Evolutionary conservation across 805 yeast genomes (phyloP).

Genomic region (Sungouiozyma ichnusensis): DNA sequence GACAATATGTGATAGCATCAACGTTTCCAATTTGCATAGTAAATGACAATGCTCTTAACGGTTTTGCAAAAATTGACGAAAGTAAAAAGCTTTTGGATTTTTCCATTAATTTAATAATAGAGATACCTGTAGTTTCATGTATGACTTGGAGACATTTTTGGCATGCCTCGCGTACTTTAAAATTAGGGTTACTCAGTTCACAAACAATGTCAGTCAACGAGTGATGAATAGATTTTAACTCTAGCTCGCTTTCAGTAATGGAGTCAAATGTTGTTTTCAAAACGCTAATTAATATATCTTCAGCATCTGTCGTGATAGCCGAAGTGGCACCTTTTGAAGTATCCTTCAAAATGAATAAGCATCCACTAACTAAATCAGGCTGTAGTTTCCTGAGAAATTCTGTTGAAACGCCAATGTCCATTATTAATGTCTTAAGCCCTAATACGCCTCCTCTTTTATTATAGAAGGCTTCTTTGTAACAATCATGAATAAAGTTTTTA

Average conservation of each 20-base stretch:
- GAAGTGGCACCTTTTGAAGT: conserved; percentile 82
- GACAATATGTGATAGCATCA: conserved; percentile 90
- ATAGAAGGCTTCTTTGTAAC: conserved; percentile 83
- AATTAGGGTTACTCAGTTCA: conserved; percentile 83
- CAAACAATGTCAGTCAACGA: conserved; percentile 83
- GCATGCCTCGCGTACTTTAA: conserved; percentile 71
- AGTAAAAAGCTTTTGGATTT: conserved; percentile 75
- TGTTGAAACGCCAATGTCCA: conserved; percentile 56
- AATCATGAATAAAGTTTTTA: conserved; percentile 77
- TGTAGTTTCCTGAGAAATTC: conserved; percentile 70
- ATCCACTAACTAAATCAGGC: conserved; percentile 73
- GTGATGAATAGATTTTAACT: conserved; percentile 63
- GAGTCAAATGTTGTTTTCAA: conserved; percentile 56
- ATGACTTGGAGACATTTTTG: conserved; percentile 58
- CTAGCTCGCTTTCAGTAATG: conserved; percentile 48
- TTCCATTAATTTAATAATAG: conserved; percentile 64
- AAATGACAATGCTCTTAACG: conserved; percentile 91
- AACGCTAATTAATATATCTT: conserved; percentile 51
- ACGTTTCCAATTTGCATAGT: conserved; percentile 98
- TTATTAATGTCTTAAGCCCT: conserved; percentile 66
- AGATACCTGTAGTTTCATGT: conserved; percentile 57
- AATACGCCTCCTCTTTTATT: conserved; percentile 81
- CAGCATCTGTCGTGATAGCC: conserved; percentile 63
- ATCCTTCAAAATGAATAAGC: conserved; percentile 84
- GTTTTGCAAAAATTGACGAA: conserved; percentile 94